Evolutionary conservation across 495 filamentous ascomycete genomes (phyloP), one percentile per base, ranked within the genome.

Genomic region (Hypoxylon cercidicola): DNA sequence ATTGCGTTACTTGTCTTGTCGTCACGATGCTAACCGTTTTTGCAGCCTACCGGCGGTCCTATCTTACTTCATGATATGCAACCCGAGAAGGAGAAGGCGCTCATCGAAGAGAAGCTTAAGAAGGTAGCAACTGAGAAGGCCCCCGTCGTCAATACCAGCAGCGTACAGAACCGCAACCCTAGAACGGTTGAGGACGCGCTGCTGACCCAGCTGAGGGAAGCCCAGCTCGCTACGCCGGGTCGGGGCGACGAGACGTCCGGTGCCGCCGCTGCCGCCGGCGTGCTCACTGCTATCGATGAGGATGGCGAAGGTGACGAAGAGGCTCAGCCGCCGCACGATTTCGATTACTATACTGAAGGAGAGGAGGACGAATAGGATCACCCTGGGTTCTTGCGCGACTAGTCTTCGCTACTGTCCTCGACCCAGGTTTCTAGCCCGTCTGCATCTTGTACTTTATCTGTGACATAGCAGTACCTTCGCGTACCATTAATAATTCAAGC

Each of bases 31-130:
- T 90, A 81, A 88, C 73, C 0, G 55, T 23, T 5, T 48, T 47
- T 56, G 20, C 63, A 96, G 91, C 93, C 96, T 58, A 97, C 96
- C 49, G 93, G 95, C 53, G 96, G 96, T 57, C 91, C 97, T 21
- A 89, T 98, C 12, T 83, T 99, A 21, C 85, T 98, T 20, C 80
- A 89, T n/a, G 96, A 99, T 75, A 92, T 89, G 34, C 84, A 89
- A 51, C 91, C 93, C 5, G 84, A 85, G 3, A 90, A 96, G 71
- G 77, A 88, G 40, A 93, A 93, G 71, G 77, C 85, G 21, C 85
- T 93, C 10, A 83, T 97, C 64, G 93, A 97, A 71, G 85, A 97
- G 72, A 93, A 93, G 77, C 86, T 91, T 13, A 92, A 90, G 79
- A 94, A 93, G 76, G 81, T 87, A 12, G 87, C 88, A 28, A 82